Evolutionary conservation across 2,329 filamentous ascomycete species (phyloP).

Genomic region (Ceratocystis smalleyi): DNA sequence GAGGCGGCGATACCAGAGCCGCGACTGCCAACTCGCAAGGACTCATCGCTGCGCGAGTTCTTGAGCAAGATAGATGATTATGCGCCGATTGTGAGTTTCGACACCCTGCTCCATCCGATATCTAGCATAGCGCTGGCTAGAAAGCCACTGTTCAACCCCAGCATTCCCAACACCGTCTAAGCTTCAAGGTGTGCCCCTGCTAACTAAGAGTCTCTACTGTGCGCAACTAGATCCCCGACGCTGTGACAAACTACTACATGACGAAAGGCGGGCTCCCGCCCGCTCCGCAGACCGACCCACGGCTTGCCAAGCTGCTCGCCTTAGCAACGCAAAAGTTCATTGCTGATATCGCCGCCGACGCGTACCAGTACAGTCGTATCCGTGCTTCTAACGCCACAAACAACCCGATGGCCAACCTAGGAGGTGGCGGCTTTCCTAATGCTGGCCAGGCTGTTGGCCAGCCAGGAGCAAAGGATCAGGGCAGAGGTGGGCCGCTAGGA

Average conservation of each 20-base stretch:
- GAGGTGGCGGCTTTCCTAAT: conserved; percentile 53
- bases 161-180: too few species aligned
- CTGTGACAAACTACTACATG: conserved; percentile 95
- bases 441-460: conserved; percentile 44
- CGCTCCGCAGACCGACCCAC: conserved; percentile 75
- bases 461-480: conserved; percentile 41
- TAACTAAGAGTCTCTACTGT: background rate
- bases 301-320: conserved; percentile 81
- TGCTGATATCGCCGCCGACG: conserved; percentile 89
- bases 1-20: conserved; percentile 37
- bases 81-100: conserved; percentile 73
- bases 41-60: conserved; percentile 83
- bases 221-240: conserved; percentile 66
- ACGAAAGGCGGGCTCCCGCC: conserved; percentile 88
- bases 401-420: conserved; percentile 79
- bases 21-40: conserved; percentile 66
- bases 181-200: background rate
- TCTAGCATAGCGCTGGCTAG: background rate
- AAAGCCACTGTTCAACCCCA: too few species aligned
- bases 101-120: background rate
- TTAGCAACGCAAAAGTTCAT: conserved; percentile 99
- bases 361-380: conserved; percentile 94
- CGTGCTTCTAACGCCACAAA: conserved; percentile 77
- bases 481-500: conserved; percentile 46
- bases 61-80: conserved; percentile 95